A percentile compares a stretch with the other conserved stretches of the same genome.
These are phyloP conservation scores for Marchantia paleacea DNA, from an alignment of 225 moss, liverwort and hornwort species.

Conservation along the genomic window DNA sequence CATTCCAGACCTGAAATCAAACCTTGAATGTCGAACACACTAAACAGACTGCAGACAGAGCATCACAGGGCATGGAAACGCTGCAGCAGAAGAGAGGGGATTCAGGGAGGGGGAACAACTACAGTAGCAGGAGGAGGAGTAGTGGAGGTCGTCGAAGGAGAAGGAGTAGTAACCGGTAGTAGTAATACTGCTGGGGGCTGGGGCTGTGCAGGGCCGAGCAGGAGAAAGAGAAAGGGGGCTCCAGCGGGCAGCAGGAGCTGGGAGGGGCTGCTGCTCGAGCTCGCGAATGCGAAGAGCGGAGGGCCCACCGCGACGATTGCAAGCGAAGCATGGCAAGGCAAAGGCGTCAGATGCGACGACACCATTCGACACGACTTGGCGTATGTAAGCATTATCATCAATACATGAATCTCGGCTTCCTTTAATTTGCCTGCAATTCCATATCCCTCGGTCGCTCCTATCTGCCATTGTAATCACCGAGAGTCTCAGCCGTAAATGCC, in stretches of 20 bases:
- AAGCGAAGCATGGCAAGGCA: conserved; percentile 14
- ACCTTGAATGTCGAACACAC: not conserved
- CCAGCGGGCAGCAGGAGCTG: not conserved
- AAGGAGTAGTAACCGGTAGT: not conserved
- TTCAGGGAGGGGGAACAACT: no score
- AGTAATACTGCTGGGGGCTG: not conserved
- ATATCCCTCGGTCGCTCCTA: conserved; percentile 3
- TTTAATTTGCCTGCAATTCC: conserved; percentile 18
- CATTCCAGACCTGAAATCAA: not conserved
- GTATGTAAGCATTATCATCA: conserved; percentile 21
- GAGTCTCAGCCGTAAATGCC: conserved; percentile 19
- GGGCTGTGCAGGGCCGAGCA: not conserved
- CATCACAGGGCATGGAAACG: no score
- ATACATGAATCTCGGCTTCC: conserved; percentile 12
- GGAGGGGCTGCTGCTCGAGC: not conserved
- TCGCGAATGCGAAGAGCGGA: not conserved
- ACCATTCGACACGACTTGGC: conserved; percentile 20
- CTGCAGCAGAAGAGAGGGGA: not conserved
- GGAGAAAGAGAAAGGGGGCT: not conserved
- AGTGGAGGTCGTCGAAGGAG: no score
- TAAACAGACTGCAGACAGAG: no score
- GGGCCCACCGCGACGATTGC: conserved; percentile 14
- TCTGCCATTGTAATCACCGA: not conserved
- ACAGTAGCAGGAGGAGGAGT: no score
- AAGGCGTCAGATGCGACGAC: conserved; percentile 18